Evolutionary conservation across 352 stramenopile genomes (phyloP), one percentile per base, ranked within the genome.

Genomic region (Globisporangium recalcitrans): DNA sequence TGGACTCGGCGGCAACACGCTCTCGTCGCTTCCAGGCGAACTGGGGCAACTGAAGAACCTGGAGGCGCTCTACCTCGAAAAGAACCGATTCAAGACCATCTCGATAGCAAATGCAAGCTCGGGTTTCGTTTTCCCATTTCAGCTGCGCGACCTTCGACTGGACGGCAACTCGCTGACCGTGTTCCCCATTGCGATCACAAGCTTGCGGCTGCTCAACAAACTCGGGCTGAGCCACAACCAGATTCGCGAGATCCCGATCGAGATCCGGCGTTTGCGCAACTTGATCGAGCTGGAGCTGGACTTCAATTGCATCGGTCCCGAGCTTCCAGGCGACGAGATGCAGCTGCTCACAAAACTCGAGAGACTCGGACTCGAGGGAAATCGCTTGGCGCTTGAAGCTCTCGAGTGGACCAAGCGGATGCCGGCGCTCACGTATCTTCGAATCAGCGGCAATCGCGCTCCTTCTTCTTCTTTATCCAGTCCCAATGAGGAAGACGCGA

Each of bases 261-360:
- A 86, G 49, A 77, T 92, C 42, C 73, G 78, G 24, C 72, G 75
- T 16, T 71, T 92, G 6, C 52, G 46, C 13, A 84, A 86, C 58
- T 74, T 92, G 40, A 68, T 90, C 5, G 73, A 89, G 31, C 58
- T 92, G 14, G 74, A 92, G 24, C 58, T 92, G 34, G 80, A 90
- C 64, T 73, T 78, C 67, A 92, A 92, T 40, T 34, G 29, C 13
- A 74, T 92, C 27, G 68, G 79, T 5, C 49, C 63, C 19, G 47
- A 51, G 10, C 42, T 92, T 14, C 77, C 80, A 1, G 36, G 11
- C 4, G 24, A 64, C 10, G 78, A 77, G 24, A 65, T 91, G 38
- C 58, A 31, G 27, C 24, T 55, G 3, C 71, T 92, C 21, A 69
- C 68, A 26, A 63, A 73, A 3, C 74, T 92, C 19, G 73, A 85